A percentile compares a stretch with the other conserved stretches of the same genome.
Evolutionary conservation across 2,329 filamentous ascomycete species (phyloP).

Genomic region (Pseudogymnoascus sp.): DNA sequence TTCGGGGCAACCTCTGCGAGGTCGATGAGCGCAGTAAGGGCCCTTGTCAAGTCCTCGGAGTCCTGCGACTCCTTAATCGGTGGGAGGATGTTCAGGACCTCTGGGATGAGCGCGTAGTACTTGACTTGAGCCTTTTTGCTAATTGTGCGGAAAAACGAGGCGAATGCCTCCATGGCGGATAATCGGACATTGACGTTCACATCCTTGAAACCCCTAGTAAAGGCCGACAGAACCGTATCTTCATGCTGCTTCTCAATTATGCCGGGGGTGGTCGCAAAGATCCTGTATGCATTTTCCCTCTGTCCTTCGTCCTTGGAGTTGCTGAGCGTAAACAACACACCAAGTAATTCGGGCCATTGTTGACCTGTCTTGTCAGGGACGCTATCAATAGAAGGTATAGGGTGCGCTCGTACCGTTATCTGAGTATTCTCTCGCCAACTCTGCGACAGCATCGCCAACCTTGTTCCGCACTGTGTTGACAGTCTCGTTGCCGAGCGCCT

Average conservation of each 20-base stretch:
- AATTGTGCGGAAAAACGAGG: slow-evolving; percentile 88
- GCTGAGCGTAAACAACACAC: slow-evolving; percentile 79
- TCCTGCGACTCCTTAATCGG: slow-evolving; percentile 88
- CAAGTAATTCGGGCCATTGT: slow-evolving; percentile 82
- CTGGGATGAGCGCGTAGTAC: slow-evolving; percentile 78
- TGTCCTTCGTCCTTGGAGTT: slow-evolving; percentile 75
- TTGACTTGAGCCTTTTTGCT: slow-evolving; percentile 80
- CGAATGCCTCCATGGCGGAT: slow-evolving; percentile 92
- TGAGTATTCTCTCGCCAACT: slow-evolving; percentile 88
- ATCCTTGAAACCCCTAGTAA: slow-evolving; percentile 87
- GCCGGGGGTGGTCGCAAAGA: slow-evolving; percentile 88
- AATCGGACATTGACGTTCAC: slow-evolving; percentile 66
- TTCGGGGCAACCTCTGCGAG: slow-evolving; percentile 89
- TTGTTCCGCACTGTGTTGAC: slow-evolving; percentile 78
- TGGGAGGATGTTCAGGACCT: slow-evolving; percentile 88
- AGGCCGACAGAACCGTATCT: slow-evolving; percentile 78
- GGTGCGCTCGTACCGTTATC: slow-evolving; percentile 63
- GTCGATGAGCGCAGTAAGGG: slow-evolving; percentile 84
- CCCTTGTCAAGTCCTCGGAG: slow-evolving; percentile 83
- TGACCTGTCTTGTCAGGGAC: slow-evolving; percentile 54
- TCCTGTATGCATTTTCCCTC: slow-evolving; percentile 86
- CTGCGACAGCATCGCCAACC: slow-evolving; percentile 93
- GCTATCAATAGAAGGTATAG: slow-evolving; percentile 11
- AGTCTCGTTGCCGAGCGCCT: slow-evolving; percentile 64
- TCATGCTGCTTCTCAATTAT: slow-evolving; percentile 97